Evolutionary conservation across 1,284 basidiomycete genomes (phyloP).

Genomic region (Rhodofomes roseus): DNA sequence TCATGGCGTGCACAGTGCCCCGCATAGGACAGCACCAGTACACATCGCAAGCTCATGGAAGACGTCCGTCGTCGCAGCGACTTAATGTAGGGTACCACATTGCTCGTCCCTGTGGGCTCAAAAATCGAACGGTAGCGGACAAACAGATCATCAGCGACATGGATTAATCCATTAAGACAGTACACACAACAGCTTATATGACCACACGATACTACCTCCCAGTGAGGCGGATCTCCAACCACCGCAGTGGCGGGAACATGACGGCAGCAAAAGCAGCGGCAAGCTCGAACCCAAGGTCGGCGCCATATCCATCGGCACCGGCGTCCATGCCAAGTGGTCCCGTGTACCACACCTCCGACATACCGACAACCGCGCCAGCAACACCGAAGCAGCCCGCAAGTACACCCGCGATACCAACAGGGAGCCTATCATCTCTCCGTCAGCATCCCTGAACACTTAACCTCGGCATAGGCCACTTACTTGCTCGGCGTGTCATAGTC

Average conservation of each 20-base stretch:
- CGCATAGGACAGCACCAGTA: too few relatives aligned
- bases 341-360: constrained; percentile 51
- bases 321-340: constrained; percentile 46
- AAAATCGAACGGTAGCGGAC: not conserved
- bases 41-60: too few relatives aligned
- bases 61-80: too few relatives aligned
- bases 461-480: constrained; percentile 23
- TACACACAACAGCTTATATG: not conserved
- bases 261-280: constrained; percentile 41
- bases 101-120: too few relatives aligned
- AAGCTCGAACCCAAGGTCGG: constrained; percentile 59
- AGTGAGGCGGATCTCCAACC: constrained; percentile 39
- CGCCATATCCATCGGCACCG: constrained; percentile 37
- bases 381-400: constrained; percentile 45
- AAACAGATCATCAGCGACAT: not conserved
- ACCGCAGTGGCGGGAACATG: constrained; percentile 39
- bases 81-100: too few relatives aligned
- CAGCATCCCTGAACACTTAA: not conserved
- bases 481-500: constrained; percentile 47
- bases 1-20: too few relatives aligned
- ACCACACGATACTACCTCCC: constrained; percentile 28
- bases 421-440: constrained; percentile 34
- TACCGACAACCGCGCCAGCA: constrained; percentile 45
- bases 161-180: not conserved
- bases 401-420: constrained; percentile 52